Evolutionary conservation across 2,329 filamentous ascomycete species (phyloP).

Genomic region (Neophaeococcomyces mojaviensis): DNA sequence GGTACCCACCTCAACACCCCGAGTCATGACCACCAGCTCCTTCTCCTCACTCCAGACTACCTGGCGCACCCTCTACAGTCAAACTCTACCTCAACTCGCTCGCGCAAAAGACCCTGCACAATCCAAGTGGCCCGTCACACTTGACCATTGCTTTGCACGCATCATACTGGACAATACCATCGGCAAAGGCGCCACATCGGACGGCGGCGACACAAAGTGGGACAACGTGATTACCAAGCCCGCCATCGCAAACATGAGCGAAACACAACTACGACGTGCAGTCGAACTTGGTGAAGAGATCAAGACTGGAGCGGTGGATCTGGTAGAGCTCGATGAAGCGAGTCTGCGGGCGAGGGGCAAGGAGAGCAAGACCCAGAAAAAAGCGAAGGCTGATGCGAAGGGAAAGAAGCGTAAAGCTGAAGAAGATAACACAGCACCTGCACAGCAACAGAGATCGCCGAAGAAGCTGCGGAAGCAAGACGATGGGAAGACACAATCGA

Average conservation of each 20-base stretch:
- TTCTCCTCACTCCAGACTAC: conserved; percentile 11
- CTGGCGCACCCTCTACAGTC: conserved; percentile 23
- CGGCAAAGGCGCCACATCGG: conserved; percentile 25
- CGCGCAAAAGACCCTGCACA: conserved; percentile 24
- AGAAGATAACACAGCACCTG: not conserved
- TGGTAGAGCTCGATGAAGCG: conserved; percentile 33
- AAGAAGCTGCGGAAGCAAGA: conserved; percentile 1
- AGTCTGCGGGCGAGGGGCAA: conserved; percentile 36
- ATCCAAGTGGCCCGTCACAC: conserved; percentile 34
- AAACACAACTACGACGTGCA: conserved; percentile 30
- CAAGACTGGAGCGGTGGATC: conserved; percentile 29
- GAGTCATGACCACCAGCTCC: too few relatives aligned
- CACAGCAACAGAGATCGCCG: not conserved
- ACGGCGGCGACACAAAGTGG: conserved; percentile 29
- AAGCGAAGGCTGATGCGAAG: not conserved
- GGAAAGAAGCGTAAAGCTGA: not conserved
- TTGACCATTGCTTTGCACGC: conserved; percentile 18
- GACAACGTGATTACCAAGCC: conserved; percentile 34
- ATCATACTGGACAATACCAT: conserved; percentile 33
- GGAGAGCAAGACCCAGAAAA: conserved; percentile 19
- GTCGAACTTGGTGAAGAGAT: conserved; percentile 34
- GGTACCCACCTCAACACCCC: too few relatives aligned
- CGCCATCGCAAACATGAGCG: conserved; percentile 38
- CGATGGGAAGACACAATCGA: conserved; percentile 12
- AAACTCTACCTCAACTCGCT: conserved; percentile 23